phyloP scores from a whole-genome alignment of 441 rosid genomes.

The Melastoma candidum region DNA sequence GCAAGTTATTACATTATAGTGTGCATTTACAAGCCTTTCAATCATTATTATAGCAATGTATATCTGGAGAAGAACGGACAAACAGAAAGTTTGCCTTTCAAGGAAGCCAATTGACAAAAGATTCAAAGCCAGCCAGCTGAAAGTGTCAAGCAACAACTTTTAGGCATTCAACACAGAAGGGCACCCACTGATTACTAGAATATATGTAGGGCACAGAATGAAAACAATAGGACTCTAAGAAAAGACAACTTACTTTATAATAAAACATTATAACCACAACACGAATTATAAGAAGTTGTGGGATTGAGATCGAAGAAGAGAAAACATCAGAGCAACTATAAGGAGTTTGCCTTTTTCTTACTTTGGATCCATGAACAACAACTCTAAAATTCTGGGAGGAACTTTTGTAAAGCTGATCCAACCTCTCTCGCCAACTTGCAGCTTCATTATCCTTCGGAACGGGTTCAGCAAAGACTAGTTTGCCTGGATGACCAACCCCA shows the following conservation, averaged over 20 bases:
- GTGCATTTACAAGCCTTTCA: slow-evolving; percentile 4
- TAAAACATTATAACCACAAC: too few relatives aligned
- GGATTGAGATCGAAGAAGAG: slow-evolving; percentile 1
- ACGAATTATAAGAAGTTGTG: too few relatives aligned
- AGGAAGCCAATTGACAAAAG: too few relatives aligned
- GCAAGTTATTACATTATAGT: slow-evolving; percentile 38
- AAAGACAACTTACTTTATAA: too few relatives aligned
- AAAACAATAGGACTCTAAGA: too few relatives aligned
- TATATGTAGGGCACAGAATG: too few relatives aligned
- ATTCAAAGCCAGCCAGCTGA: too few relatives aligned
- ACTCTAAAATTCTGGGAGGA: slow-evolving; percentile 49
- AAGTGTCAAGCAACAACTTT: too few relatives aligned
- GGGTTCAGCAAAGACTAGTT: slow-evolving; percentile 96
- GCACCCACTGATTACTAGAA: too few relatives aligned
- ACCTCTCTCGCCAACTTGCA: slow-evolving; percentile 97
- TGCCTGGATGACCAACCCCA: slow-evolving; percentile 40
- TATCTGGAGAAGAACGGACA: neutral
- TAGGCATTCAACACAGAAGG: too few relatives aligned
- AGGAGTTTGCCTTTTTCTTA: slow-evolving; percentile 21
- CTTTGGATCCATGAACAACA: slow-evolving; percentile 85
- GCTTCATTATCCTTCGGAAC: slow-evolving; percentile 94
- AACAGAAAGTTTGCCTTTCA: too few relatives aligned
- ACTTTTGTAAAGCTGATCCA: slow-evolving; percentile 95
- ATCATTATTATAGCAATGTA: neutral
- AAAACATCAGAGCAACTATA: slow-evolving; percentile 5